Evolutionary conservation across 2,329 filamentous ascomycete genomes (phyloP), one percentile per base, ranked within the genome.

Genomic region (Diaporthe longicolla): DNA sequence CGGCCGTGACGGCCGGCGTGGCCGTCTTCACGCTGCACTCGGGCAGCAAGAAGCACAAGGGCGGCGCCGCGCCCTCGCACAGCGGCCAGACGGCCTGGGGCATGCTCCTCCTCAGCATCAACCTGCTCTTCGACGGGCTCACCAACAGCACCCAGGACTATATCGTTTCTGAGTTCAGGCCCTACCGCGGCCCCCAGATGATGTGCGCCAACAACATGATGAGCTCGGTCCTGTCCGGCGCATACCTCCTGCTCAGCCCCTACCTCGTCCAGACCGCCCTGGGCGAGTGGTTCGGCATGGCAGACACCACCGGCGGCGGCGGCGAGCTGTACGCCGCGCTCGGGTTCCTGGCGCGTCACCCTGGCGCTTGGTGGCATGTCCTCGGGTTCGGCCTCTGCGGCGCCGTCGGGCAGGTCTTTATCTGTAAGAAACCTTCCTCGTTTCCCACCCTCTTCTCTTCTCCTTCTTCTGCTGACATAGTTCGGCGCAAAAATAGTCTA

Each of bases 191-290:
- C 13, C 95, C 96, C 74, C 97, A 99, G 89, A 99, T 99, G 97
- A 99, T 99, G 97, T 97, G 95, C 82, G 95, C 96, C 52, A 95
- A 98, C 84, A 99, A 98, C 82, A 86, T 98, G 72, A 93, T 98
- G 83, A 93, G 91, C 78, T 96, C 95, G 4, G 81, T 91, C 61
- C 87, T 98, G 73, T 98, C 95, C 4, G 87, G 90, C 26, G 81
- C 85, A 0, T 98, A 97, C 80, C 90, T 99, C 58, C 77, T 96
- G 24, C 80, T 95, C 26, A 93, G 92, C 79, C 97, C 97, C 0
- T 94, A 93, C 85, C 83, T 98, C n/a, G 93, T 93, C 0, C 86
- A 88, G 73, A 95, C 91, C 0, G 88, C 88, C 9, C 74, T 92
- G 21, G 88, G 93, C 75, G 87, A 90, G 77, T 92, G 91, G 84